Evolutionary conservation across 2,329 filamentous ascomycete genomes (phyloP).

Genomic region (Zymoseptoria pseudotritici): DNA sequence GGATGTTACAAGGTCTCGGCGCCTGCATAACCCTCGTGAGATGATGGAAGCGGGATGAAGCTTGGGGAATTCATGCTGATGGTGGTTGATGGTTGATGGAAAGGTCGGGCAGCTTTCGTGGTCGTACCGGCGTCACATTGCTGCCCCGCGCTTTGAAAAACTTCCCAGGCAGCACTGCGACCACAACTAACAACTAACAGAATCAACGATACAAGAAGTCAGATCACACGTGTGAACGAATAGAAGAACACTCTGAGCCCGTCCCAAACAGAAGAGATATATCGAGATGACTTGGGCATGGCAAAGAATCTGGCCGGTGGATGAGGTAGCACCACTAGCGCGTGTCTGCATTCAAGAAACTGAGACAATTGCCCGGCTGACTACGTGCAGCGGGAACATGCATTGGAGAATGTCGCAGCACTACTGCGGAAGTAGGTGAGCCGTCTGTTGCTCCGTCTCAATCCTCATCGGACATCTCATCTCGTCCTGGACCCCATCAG

Average conservation of each 20-base stretch:
- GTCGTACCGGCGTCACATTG: neutral
- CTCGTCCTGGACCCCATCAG: no score
- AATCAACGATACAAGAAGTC: neutral
- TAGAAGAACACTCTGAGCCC: neutral
- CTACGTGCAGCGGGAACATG: neutral
- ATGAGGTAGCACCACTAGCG: neutral
- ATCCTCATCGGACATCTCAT: neutral
- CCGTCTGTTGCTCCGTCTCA: neutral
- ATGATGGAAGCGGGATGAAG: neutral
- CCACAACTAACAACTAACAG: neutral
- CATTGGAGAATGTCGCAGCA: neutral
- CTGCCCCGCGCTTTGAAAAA: neutral
- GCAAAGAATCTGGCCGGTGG: neutral
- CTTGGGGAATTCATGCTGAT: neutral
- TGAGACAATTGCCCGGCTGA: neutral
- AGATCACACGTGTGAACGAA: neutral
- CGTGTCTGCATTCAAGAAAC: neutral
- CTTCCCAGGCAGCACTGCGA: neutral
- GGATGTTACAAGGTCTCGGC: neutral
- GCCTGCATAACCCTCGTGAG: neutral
- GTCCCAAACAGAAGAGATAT: neutral
- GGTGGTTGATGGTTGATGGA: neutral
- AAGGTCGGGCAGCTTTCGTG: neutral
- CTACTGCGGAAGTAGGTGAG: neutral
- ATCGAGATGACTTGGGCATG: neutral